Base-by-base conservation (phyloP, 495 filamentous ascomycete species). In the Margaritispora aquatica region DNA sequence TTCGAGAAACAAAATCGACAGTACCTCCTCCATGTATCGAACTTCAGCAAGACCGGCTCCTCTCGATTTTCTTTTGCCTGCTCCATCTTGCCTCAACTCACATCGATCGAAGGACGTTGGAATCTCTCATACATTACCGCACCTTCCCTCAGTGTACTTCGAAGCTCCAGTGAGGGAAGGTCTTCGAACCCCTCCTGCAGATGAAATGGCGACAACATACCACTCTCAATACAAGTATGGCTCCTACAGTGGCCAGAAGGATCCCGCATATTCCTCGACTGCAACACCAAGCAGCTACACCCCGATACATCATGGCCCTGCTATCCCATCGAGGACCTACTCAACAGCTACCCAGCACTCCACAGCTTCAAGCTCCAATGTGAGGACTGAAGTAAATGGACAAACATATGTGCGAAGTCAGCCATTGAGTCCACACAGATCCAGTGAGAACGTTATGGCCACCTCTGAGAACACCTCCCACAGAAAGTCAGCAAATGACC, bases 121-220 rank as follows among this genome's bases (percentile, higher is more conserved):
- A 13, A 31, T 48, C 0, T 31, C 29, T 1, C 27, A 54, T 2
- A 13, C 52, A 26, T 24, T 58, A n/a, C 47, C 54, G 29, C 58
- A 61, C 51, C 46, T 54, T 17, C 5, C 50, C 1, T 47, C 50
- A 10, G 26, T 22, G n/a, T 63, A 66, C 31, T 55, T 63, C n/a
- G 62, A 65, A 63, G 52, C 65, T 20, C 38, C 38, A 3, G 38
- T n/a, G 3, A 49, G 60, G 46, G 65, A 61, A 57, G 76, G 77
- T 54, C 74, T 81, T 59, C 75, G 67, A 61, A 80, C 78, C 57
- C 80, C 78, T 23, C 78, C 79, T 8, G 62, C 68, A 55, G 77
- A 81, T 57, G 64, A 66, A 64, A 72, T 73, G 52, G 79, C 79
- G 69, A 78, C 69, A 55, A 73, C 78, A 55, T 68, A 77, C 23